Base-by-base conservation (phyloP, 345 rosid genomes). In the Rubroshorea leprosula region DNA sequence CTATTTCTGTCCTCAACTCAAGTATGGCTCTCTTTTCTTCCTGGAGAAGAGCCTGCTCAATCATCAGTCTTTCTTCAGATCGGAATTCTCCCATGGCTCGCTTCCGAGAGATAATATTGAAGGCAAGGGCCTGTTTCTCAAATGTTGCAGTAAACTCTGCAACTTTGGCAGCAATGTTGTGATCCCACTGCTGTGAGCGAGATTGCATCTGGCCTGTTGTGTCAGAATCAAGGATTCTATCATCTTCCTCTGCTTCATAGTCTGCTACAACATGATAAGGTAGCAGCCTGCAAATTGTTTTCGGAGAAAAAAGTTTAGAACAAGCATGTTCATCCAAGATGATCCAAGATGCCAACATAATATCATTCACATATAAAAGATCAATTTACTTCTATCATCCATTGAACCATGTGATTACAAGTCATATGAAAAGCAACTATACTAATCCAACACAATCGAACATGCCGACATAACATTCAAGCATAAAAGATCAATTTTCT, bases 161-260 rank as follows among this genome's bases (percentile, higher is more conserved):
- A 1, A 89, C 97, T 79, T 93, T 85, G 50, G 82, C 82, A 5
- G 91, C 97, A 52, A 83, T 89, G 68, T 85, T 87, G 72, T 79
- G 69, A 65, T 89, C 97, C 97, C 96, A 87, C 67, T 82, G 92
- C 77, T 93, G 99, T 43, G 80, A 72, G 4, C 95, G 91, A 22
- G 97, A 80, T 55, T 80, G 80, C 75, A 82, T 68, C 77, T 75
- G 79, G 29, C 94, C 90, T 5, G 90, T 78, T 55, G 95, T 70
- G 72, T 89, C 97, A 21, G 96, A 80, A 71, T 93, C 85, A 27
- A 93, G 84, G 66, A 89, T 87, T 55, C 73, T 83, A 61, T 85
- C 97, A 48, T 93, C 97, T 68, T 93, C 99, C 52, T 89, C 99
- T 8, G 97, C 96, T 82, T 93, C 97, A 65, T 85, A 93, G 75